Evolutionary conservation across 257 asterid species (phyloP).

Genomic region (Forsythia suspensa): DNA sequence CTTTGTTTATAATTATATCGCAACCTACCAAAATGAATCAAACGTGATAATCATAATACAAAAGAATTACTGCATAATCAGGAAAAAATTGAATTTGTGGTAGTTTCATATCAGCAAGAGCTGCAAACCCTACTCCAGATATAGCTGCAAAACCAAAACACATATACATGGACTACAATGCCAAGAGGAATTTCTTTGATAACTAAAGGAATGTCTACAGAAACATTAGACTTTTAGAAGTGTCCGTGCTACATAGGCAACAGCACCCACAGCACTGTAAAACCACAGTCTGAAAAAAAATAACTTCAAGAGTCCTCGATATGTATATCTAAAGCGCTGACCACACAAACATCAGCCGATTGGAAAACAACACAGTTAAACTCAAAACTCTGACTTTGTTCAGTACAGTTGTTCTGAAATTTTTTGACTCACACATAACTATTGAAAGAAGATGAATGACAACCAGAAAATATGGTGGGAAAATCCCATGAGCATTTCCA

Average conservation of each 20-base stretch:
- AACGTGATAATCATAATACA: not conserved
- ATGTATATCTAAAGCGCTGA: not conserved
- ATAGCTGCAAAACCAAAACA: not conserved
- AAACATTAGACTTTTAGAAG: not conserved
- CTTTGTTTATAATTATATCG: constrained; percentile 76
- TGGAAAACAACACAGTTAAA: not conserved
- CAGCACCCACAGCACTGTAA: not conserved
- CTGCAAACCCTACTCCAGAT: not conserved
- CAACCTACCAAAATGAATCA: constrained; percentile 59
- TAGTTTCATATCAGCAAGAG: not conserved
- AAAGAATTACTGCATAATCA: not conserved
- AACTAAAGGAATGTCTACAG: not conserved
- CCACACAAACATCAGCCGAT: not conserved
- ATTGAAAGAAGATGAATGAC: not conserved
- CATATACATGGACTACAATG: not conserved
- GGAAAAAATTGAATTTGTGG: not conserved
- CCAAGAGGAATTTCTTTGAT: not conserved
- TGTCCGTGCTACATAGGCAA: not conserved
- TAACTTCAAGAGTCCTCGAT: not conserved
- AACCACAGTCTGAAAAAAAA: not conserved
- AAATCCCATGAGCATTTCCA: not conserved
- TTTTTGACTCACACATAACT: not conserved
- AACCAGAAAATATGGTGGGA: not conserved
- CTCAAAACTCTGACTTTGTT: not conserved
- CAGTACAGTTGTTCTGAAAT: not conserved